A percentile compares a stretch with the other conserved stretches of the same genome.
phyloP scores from a whole-genome alignment of 2,329 filamentous ascomycete species.

The Neocatenulostroma microsporum region DNA sequence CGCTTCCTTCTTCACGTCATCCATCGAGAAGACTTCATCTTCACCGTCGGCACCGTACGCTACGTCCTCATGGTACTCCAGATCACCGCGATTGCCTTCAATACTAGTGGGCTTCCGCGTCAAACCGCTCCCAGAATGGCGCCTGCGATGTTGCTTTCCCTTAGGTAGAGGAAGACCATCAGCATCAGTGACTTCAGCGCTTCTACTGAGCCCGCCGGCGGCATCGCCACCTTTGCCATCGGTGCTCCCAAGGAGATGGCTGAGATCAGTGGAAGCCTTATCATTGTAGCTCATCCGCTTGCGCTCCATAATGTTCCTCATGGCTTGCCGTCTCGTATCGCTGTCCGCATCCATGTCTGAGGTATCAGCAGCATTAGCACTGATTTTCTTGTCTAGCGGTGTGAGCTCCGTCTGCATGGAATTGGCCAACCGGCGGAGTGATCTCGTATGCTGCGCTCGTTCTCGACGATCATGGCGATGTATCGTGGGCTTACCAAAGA shows the following conservation, averaged over 20 bases:
- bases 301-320: slow-evolving; percentile 35
- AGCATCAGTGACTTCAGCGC: slow-evolving; percentile 20
- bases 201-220: slow-evolving; percentile 20
- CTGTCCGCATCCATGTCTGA: slow-evolving; percentile 8
- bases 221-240: slow-evolving; percentile 1
- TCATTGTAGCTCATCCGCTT: slow-evolving; percentile 14
- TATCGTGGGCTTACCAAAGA: slow-evolving; percentile 71
- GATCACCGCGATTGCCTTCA: slow-evolving; percentile 56
- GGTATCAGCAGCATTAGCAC: slow-evolving; percentile 12
- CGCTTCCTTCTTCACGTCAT: slow-evolving; percentile 37
- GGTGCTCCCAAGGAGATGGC: slow-evolving; percentile 14
- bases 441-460: slow-evolving; percentile 55
- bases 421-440: slow-evolving; percentile 33
- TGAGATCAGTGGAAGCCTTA: slow-evolving; percentile 18
- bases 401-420: slow-evolving; percentile 24
- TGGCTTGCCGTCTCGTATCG: slow-evolving; percentile 34
- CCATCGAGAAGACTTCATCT: slow-evolving; percentile 65
- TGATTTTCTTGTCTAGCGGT: slow-evolving; percentile 22
- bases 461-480: slow-evolving; percentile 69
- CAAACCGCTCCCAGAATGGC: slow-evolving; percentile 81
- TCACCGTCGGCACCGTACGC: slow-evolving; percentile 74
- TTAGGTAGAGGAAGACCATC: slow-evolving; percentile 8
- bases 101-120: slow-evolving; percentile 65
- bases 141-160: slow-evolving; percentile 43
- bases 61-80: slow-evolving; percentile 82